Percentiles rank a stretch among this genome's conserved stretches.
Evolutionary conservation across 2,329 filamentous ascomycete species (phyloP).

Genomic region (Orbilia blumenaviensis): DNA sequence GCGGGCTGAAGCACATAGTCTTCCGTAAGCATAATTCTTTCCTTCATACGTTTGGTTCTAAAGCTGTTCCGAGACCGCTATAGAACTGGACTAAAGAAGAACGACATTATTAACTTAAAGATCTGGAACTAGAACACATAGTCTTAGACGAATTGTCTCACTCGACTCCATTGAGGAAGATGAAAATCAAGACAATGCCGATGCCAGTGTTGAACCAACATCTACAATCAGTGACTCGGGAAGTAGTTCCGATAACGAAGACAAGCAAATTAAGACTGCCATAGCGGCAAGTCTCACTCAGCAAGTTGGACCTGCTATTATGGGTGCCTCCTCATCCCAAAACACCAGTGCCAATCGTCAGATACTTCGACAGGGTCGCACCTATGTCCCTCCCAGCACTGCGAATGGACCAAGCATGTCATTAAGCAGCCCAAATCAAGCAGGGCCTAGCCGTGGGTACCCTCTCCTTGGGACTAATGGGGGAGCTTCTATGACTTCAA

Average conservation of each 20-base stretch:
- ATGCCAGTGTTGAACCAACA: not conserved
- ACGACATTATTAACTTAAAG: too few relatives aligned
- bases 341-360: not conserved
- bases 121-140: conserved; percentile 19
- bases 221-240: not conserved
- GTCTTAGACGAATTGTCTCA: conserved; percentile 17
- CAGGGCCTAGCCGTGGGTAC: too few relatives aligned
- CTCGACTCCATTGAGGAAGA: not conserved
- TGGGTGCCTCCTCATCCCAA: not conserved
- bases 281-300: not conserved
- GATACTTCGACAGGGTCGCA: conserved; percentile 18
- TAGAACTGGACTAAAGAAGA: too few relatives aligned
- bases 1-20: not conserved
- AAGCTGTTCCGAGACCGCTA: not conserved
- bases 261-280: not conserved
- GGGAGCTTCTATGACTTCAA: not conserved
- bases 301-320: not conserved
- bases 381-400: not conserved
- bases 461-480: too few relatives aligned
- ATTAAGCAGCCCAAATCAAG: too few relatives aligned
- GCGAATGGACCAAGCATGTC: too few relatives aligned
- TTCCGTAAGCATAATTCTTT: conserved; percentile 29
- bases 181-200: not conserved
- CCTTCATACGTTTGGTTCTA: not conserved
- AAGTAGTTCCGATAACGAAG: not conserved